These are phyloP conservation scores for Viola odorata DNA, from an alignment of 345 rosid species.

Conservation along the genomic window DNA sequence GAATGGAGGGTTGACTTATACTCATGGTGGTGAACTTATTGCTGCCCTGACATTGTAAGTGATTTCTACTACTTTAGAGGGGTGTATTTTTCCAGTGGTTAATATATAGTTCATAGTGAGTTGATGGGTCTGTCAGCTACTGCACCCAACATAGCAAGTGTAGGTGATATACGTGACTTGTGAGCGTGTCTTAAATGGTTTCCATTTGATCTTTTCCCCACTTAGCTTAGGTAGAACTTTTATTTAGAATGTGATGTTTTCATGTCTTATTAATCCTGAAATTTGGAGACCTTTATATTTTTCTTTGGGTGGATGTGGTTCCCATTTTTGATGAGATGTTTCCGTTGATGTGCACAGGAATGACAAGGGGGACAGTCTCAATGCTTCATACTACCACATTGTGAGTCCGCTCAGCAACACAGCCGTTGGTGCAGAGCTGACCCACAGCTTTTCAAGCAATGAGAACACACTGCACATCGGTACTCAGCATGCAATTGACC, in stretches of 20 bases:
- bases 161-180: too few species aligned
- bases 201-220: too few species aligned
- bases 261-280: neutral
- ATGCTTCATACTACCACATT: constrained; percentile 83
- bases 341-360: constrained; percentile 41
- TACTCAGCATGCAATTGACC: constrained; percentile 83
- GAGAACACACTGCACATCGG: constrained; percentile 80
- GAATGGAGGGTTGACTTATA: constrained; percentile 68
- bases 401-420: constrained; percentile 78
- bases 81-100: neutral
- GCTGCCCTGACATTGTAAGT: constrained; percentile 82
- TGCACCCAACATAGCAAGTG: too few species aligned
- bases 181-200: too few species aligned
- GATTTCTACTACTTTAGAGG: neutral
- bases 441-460: constrained; percentile 71
- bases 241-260: too few species aligned
- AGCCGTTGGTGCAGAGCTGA: constrained; percentile 94
- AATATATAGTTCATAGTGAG: too few species aligned
- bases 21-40: constrained; percentile 59
- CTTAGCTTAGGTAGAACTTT: too few species aligned
- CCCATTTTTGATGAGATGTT: neutral
- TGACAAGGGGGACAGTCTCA: constrained; percentile 70
- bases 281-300: neutral
- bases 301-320: neutral
- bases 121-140: too few species aligned